phyloP scores from a whole-genome alignment of 1,284 basidiomycete genomes.

The Moesziomyces antarcticus region DNA sequence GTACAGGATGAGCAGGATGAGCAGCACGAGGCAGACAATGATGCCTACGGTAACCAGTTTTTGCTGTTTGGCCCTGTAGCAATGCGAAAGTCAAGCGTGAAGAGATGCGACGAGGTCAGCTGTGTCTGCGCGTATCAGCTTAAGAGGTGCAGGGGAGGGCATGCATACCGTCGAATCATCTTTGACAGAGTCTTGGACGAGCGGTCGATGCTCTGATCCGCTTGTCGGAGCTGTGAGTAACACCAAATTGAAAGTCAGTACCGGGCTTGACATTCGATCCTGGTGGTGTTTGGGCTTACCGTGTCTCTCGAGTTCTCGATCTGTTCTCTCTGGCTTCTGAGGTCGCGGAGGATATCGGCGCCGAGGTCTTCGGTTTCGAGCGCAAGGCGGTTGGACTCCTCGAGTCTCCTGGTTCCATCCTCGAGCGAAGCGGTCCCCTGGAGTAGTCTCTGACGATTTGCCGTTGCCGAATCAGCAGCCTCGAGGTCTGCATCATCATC shows the following conservation, averaged over 20 bases:
- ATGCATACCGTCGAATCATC: slow-evolving; percentile 74
- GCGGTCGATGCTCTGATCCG: slow-evolving; percentile 73
- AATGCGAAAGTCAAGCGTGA: not conserved
- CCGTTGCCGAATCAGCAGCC: slow-evolving; percentile 34
- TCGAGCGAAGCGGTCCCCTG: slow-evolving; percentile 69
- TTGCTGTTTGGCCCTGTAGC: slow-evolving; percentile 65
- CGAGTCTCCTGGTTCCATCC: slow-evolving; percentile 74
- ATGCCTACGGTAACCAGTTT: slow-evolving; percentile 64
- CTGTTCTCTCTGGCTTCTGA: slow-evolving; percentile 90
- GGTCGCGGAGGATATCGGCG: slow-evolving; percentile 86
- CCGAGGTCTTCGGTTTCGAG: slow-evolving; percentile 96
- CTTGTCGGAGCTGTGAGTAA: slow-evolving; percentile 70
- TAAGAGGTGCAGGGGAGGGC: not conserved
- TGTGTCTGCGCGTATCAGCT: not conserved
- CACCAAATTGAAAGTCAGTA: not conserved
- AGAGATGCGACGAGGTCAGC: slow-evolving; percentile 2
- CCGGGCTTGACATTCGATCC: too few species aligned
- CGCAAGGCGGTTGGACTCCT: slow-evolving; percentile 90
- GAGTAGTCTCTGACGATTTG: slow-evolving; percentile 69
- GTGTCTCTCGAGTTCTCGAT: slow-evolving; percentile 93
- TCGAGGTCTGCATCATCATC: slow-evolving; percentile 52
- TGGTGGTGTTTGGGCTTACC: slow-evolving; percentile 70
- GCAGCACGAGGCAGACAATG: slow-evolving; percentile 63
- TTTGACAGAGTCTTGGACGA: slow-evolving; percentile 74
- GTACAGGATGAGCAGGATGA: slow-evolving; percentile 67